Conservation (phyloP, 306 rosid species). For the Acacia acuminata region DNA sequence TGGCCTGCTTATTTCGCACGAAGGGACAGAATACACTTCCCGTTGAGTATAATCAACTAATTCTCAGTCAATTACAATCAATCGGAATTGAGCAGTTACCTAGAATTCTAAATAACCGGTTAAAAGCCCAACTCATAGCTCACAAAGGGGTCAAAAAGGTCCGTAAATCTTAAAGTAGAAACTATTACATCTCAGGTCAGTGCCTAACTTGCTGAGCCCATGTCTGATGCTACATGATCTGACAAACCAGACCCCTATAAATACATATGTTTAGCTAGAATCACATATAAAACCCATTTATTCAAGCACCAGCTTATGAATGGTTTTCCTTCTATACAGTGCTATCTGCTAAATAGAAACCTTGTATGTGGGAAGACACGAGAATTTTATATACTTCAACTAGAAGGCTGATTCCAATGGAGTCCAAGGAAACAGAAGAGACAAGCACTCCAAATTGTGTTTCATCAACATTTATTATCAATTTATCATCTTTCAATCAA, state of each 20-base stretch:
- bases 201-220: neutral
- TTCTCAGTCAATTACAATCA: neutral
- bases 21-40: neutral
- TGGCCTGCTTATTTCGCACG: neutral
- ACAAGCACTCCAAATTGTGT: conserved; percentile 3
- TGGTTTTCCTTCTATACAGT: conserved; percentile 17
- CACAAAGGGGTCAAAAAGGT: neutral
- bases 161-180: conserved; percentile 4
- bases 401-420: neutral
- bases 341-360: conserved; percentile 9
- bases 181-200: neutral
- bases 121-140: conserved; percentile 12
- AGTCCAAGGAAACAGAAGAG: neutral
- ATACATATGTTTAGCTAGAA: neutral
- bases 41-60: neutral
- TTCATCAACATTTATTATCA: conserved; percentile 7
- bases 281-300: neutral
- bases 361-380: conserved; percentile 1
- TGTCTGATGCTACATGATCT: neutral
- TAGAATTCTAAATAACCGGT: neutral
- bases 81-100: neutral
- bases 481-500: conserved; percentile 16
- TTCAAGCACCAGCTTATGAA: neutral
- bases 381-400: conserved; percentile 20
- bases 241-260: neutral